These are phyloP conservation scores for Leccinum broughii DNA, from an alignment of 768 basidiomycete genomes.

Conservation along the genomic window DNA sequence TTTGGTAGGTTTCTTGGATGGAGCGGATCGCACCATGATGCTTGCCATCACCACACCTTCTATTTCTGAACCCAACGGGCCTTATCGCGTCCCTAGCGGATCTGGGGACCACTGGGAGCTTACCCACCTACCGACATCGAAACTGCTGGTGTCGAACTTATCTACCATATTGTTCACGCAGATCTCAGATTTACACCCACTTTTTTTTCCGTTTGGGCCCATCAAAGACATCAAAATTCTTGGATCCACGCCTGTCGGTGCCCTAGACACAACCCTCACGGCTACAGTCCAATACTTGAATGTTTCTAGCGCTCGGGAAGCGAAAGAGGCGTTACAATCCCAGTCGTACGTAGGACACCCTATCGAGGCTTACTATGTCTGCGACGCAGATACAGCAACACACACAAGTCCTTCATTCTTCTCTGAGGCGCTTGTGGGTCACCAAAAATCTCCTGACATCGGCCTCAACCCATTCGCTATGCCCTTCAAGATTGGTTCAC, in stretches of 20 bases:
- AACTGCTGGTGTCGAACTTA: constrained; percentile 63
- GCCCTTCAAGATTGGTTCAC: constrained; percentile 29
- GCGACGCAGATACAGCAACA: constrained; percentile 14
- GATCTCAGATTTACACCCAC: constrained; percentile 65
- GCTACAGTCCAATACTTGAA: constrained; percentile 66
- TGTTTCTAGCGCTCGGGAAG: constrained; percentile 58
- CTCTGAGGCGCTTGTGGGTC: constrained; percentile 8
- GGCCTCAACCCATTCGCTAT: constrained; percentile 35
- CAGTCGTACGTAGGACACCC: constrained; percentile 58
- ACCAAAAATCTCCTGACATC: constrained; percentile 22
- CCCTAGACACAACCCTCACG: constrained; percentile 44
- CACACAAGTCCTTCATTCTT: constrained; percentile 12
- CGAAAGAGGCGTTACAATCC: constrained; percentile 57
- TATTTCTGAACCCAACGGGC: constrained; percentile 29
- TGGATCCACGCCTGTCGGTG: constrained; percentile 34
- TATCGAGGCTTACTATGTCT: constrained; percentile 40
- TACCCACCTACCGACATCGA: constrained; percentile 44
- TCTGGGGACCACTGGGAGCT: constrained; percentile 38
- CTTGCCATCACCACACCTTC: constrained; percentile 49
- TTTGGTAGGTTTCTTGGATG: constrained; percentile 69
- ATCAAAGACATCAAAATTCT: constrained; percentile 62
- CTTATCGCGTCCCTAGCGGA: constrained; percentile 25
- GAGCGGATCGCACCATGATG: constrained; percentile 71
- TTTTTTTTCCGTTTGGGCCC: constrained; percentile 70
- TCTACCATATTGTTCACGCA: constrained; percentile 68